Base-by-base conservation (phyloP, 306 rosid species). In the Begonia masoniana region DNA sequence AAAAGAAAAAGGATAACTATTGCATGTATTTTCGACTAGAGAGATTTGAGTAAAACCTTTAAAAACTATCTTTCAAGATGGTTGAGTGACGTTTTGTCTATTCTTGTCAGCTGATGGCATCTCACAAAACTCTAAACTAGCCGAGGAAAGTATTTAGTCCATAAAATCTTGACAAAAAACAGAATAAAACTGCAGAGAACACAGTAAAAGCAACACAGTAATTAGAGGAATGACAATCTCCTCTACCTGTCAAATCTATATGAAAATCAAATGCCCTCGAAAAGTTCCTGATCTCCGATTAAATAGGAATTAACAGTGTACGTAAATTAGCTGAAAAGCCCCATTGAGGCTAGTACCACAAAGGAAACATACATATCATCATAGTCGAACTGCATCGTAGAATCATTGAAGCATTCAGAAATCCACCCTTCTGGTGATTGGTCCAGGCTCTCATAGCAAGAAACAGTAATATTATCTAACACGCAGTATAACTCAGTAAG, bases 341-440 rank as follows among this genome's bases (percentile, higher is more conserved):
- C 60, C 39, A 31, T 31, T 31, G 12, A 60, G 21, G 41, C 15
- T 43, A 15, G 65, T 19, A 62, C 62, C 57, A 62, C 48, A 9
- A 54, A 13, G 76, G 64, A 71, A 61, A 59, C 89, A 64, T 89
- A 89, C 97, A 79, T 15, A 43, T 81, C 73, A 54, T 76, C 80
- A 50, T 82, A 73, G 67, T 73, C 72, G 51, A 79, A 64, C 60
- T 72, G 69, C 85, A 82, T 82, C 17, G 74, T 77, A 21, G 78
- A 48, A 59, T 85, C 94, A 55, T 67, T 82, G 1, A 89, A 73
- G 80, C 83, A 85, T 41, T 82, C 85, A 24, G 82, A 73, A 60
- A 89, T 76, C 97, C 97, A 89, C 56, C 50, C 76, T 55, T 80
- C 91, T 36, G 85, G 62, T 60, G 95, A 74, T 17, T 55, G 73